Base-by-base conservation (phyloP, 192 early-diverging fungal genomes). In the Linnemannia schmuckeri region DNA sequence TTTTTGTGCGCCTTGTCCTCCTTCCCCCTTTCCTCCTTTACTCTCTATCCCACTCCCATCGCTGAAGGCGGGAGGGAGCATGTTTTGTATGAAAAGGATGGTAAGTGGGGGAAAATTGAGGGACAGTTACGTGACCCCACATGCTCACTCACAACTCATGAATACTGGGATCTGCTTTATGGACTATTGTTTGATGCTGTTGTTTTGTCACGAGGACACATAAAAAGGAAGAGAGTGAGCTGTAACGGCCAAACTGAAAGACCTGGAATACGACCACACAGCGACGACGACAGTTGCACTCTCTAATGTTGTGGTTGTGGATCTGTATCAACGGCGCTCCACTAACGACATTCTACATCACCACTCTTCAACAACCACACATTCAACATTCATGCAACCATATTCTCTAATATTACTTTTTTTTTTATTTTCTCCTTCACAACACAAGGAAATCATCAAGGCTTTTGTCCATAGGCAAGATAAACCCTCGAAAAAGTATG, bases 381-480 rank as follows among this genome's bases (percentile, higher is more conserved):
- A 13, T 46, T 44, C 10, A 46, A 12, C 12, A 46, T 46, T 46
- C 44, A 46, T 46, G 44, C 44, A 46, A 46, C 12, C 42, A 49
- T 54, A 3, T 27, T 6, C 4, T 61, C 6, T 6, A 61, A 12
- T 24, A 8, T 61, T 61, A 9, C n/a, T 10, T 61, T n/a, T 10
- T n/a, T 61, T 41, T 4, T 27, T n/a, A 27, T 73, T 30, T 44
- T 44, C 4, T 17, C 35, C 6, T 1, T 0, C 13, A 13, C 30
- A 27, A 10, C 46, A 72, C 27, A 30, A 41, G 18, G 52, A 12
- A 9, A n/a, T 7, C 61, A 7, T 63, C 41, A 78, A 68, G 70
- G 78, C 52, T 78, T 87, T 12, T 81, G 85, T 6, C 85, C 85
- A 75, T 81, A 81, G 3, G 85, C 85, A 20, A 87, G 61, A 71